Conservation (phyloP, 225 moss, liverwort and hornwort species). For the Thuidium tamariscinum region DNA sequence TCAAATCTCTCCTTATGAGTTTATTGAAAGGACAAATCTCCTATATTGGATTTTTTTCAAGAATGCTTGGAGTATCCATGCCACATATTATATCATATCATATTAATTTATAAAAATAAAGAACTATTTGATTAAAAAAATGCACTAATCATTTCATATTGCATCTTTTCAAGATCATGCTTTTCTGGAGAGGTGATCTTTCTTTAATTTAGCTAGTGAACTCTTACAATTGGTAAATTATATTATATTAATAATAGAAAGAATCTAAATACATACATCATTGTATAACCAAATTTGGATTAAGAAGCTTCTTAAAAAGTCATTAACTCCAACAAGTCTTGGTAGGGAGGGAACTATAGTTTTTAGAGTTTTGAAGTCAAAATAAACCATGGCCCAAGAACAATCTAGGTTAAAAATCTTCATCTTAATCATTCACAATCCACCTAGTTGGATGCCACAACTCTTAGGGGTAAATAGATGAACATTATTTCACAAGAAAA, state of each 20-base stretch:
- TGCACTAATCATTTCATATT: too few species aligned
- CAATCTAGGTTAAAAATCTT: not conserved
- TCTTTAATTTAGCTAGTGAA: not conserved
- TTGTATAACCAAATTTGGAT: not conserved
- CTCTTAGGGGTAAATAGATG: accelerated
- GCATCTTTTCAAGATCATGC: too few species aligned
- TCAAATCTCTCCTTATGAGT: too few species aligned
- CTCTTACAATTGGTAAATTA: accelerated
- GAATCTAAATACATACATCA: not conserved
- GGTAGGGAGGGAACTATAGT: accelerated
- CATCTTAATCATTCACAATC: not conserved
- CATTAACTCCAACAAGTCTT: accelerated
- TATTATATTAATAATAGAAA: too few species aligned
- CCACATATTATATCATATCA: not conserved
- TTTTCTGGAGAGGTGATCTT: too few species aligned
- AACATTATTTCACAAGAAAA: not conserved
- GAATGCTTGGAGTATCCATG: not conserved
- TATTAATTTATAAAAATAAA: not conserved
- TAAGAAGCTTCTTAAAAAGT: accelerated
- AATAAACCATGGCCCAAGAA: not conserved
- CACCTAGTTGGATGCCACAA: accelerated
- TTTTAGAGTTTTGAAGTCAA: not conserved
- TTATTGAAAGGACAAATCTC: not conserved
- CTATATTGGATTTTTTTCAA: not conserved
- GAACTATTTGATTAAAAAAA: too few species aligned